phyloP scores from a whole-genome alignment of 192 early-diverging fungal genomes.

The Jimgerdemannia lactiflua region DNA sequence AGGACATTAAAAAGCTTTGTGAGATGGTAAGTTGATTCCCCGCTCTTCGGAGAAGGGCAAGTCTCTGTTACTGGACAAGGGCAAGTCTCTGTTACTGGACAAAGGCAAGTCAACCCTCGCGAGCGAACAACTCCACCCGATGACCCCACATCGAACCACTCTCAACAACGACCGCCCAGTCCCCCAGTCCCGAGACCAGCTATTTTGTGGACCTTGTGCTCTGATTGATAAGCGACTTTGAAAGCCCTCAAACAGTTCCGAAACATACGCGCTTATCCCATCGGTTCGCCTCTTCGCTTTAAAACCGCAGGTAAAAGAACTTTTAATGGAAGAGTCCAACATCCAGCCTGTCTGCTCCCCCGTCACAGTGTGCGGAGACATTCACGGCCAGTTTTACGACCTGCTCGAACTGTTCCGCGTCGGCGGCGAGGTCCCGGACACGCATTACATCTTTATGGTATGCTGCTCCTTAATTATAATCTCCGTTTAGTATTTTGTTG shows the following conservation, averaged over 20 bases:
- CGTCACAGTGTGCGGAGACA: slow-evolving; percentile 98
- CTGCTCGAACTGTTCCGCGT: slow-evolving; percentile 94
- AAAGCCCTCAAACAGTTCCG: background rate
- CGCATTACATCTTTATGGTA: slow-evolving; percentile 98
- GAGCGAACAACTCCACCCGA: too few relatives aligned
- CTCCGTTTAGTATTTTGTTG: too few relatives aligned
- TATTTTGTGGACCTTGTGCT: background rate
- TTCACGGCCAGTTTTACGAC: slow-evolving; percentile 98
- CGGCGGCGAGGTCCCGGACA: slow-evolving; percentile 90
- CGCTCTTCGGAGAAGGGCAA: background rate
- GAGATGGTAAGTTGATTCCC: slow-evolving; percentile 71
- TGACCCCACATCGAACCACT: too few relatives aligned
- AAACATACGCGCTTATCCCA: background rate
- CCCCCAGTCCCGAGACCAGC: too few relatives aligned
- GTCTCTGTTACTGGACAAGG: too few relatives aligned
- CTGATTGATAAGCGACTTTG: background rate
- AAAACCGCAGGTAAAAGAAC: slow-evolving; percentile 79
- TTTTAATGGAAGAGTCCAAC: slow-evolving; percentile 98
- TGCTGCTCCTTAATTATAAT: background rate
- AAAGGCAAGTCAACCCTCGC: too few relatives aligned
- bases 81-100: too few relatives aligned
- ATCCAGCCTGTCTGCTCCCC: slow-evolving; percentile 95
- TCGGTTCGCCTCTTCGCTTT: background rate
- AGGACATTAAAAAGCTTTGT: slow-evolving; percentile 96
- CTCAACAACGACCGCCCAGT: too few relatives aligned